Evolutionary conservation across 257 asterid genomes (phyloP).

Genomic region (Eucommia ulmoides): DNA sequence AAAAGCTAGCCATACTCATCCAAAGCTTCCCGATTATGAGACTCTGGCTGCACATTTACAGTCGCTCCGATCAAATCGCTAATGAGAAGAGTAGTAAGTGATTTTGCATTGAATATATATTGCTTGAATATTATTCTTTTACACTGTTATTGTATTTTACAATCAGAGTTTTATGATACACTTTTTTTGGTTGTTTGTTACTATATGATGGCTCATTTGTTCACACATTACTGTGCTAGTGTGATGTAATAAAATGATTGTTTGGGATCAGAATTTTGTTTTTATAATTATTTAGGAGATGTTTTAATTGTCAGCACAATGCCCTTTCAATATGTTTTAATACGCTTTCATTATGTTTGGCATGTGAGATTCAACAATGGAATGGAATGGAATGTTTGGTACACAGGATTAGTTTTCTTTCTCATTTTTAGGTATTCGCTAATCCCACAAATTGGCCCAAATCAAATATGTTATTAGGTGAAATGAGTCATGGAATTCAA

Average conservation of each 20-base stretch:
- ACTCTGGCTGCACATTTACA: constrained; percentile 27
- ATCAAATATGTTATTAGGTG: too few species aligned
- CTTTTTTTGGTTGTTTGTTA: not conserved
- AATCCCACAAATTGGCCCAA: too few species aligned
- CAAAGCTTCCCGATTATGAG: constrained; percentile 86
- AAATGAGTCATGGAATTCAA: too few species aligned
- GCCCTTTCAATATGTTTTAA: too few species aligned
- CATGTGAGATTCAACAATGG: too few species aligned
- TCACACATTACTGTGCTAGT: not conserved
- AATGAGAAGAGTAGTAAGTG: constrained; percentile 8
- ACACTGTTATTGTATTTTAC: not conserved
- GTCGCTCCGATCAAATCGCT: constrained; percentile 35
- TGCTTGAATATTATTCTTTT: not conserved
- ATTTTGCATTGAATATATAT: not conserved
- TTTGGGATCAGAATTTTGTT: not conserved
- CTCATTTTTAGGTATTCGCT: too few species aligned
- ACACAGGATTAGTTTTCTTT: too few species aligned
- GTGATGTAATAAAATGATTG: not conserved
- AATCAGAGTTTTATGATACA: not conserved
- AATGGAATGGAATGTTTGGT: too few species aligned
- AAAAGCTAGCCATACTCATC: constrained; percentile 82
- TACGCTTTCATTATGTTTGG: too few species aligned
- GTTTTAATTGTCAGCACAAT: too few species aligned
- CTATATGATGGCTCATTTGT: not conserved
- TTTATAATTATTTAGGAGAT: too few species aligned